Evolutionary conservation across 208 protist species (phyloP).

Genomic region (Kentomonas sorsogonicus): DNA sequence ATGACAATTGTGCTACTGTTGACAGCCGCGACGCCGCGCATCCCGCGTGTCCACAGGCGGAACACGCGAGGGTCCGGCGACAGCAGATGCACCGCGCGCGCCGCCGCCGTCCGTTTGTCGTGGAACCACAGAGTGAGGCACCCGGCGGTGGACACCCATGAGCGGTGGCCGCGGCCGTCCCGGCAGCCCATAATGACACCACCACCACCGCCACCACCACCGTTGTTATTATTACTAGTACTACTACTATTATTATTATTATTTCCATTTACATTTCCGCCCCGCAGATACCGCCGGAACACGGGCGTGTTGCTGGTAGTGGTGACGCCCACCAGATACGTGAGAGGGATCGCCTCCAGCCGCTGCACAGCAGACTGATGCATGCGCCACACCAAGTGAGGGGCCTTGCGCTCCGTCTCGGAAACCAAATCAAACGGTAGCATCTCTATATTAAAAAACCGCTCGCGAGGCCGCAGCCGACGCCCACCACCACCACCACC

Average conservation of each 20-base stretch:
- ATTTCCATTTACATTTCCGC: conserved; percentile 19
- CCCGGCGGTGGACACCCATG: conserved; percentile 44
- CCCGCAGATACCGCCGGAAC: conserved; percentile 51
- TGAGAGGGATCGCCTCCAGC: conserved; percentile 44
- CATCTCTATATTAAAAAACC: conserved; percentile 72
- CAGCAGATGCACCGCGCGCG: conserved; percentile 52
- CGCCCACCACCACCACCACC: too few relatives aligned
- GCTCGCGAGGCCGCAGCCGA: conserved; percentile 66
- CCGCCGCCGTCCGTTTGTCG: conserved; percentile 19
- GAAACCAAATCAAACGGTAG: conserved; percentile 30
- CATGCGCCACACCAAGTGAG: conserved; percentile 48
- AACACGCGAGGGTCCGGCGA: conserved; percentile 67
- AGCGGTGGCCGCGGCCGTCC: conserved; percentile 48
- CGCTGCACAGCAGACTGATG: conserved; percentile 52
- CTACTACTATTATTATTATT: too few relatives aligned
- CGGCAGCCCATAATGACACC: conserved; percentile 67
- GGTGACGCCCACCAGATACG: conserved; percentile 66
- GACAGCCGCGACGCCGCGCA: conserved; percentile 67
- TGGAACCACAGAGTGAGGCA: conserved; percentile 76
- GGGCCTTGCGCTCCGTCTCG: conserved; percentile 23
- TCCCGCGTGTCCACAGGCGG: conserved; percentile 70
- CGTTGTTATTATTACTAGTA: too few relatives aligned
- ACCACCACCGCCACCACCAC: too few relatives aligned
- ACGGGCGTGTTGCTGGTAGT: conserved; percentile 24
- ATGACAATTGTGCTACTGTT: conserved; percentile 77